These are phyloP conservation scores for Lachancea kluyveri DNA, from an alignment of 805 yeast species.

Conservation along the genomic window DNA sequence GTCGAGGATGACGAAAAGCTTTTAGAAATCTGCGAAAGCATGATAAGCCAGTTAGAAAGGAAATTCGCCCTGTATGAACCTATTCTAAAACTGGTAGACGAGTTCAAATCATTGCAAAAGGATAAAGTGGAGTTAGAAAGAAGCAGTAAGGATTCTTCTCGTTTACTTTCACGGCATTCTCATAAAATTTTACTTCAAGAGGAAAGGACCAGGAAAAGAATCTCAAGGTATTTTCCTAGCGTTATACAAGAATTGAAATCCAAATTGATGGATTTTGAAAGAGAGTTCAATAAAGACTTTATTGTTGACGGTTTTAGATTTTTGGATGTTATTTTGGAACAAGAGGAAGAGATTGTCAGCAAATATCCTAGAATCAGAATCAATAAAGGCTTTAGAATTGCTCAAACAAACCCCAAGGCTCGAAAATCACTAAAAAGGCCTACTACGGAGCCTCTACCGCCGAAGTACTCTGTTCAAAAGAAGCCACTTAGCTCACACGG, in stretches of 20 bases:
- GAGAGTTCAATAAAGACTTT: constrained; percentile 33
- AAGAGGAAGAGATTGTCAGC: constrained; percentile 28
- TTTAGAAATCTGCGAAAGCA: constrained; percentile 58
- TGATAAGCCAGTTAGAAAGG: constrained; percentile 44
- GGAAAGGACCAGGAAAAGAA: constrained; percentile 64
- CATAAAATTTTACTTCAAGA: constrained; percentile 76
- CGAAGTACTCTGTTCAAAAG: too few relatives aligned
- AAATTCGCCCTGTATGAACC: constrained; percentile 48
- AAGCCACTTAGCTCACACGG: too few relatives aligned
- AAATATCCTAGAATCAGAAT: constrained; percentile 31
- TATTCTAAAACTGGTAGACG: constrained; percentile 48
- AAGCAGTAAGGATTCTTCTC: constrained; percentile 72
- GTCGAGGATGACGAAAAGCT: constrained; percentile 51
- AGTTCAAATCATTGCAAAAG: constrained; percentile 46
- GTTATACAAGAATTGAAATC: constrained; percentile 45
- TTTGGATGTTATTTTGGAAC: constrained; percentile 22
- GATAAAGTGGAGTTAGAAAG: constrained; percentile 62
- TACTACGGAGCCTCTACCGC: too few relatives aligned
- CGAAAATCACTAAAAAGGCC: too few relatives aligned
- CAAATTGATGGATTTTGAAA: constrained; percentile 45
- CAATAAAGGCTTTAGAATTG: too few relatives aligned
- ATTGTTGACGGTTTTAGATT: constrained; percentile 22
- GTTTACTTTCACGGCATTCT: constrained; percentile 68
- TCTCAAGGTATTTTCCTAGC: constrained; percentile 63
- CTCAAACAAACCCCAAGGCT: too few relatives aligned